Evolutionary conservation across 2,329 filamentous ascomycete species (phyloP), one percentile per base, ranked within the genome.

Genomic region (Drechslerella stenobrocha): DNA sequence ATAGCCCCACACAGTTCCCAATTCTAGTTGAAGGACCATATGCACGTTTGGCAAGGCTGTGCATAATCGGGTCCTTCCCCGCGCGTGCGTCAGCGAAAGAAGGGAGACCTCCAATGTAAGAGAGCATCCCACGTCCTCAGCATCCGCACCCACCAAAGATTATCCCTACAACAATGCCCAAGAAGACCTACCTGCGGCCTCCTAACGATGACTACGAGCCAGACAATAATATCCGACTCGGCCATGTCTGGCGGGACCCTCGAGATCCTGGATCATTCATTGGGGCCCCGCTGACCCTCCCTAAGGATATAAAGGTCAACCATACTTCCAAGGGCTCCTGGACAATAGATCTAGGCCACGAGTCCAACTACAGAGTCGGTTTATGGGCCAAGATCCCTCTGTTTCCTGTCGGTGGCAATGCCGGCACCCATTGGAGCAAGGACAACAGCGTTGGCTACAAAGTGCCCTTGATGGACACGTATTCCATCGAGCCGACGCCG

Each of bases 141-240:
- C n/a, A n/a, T n/a, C n/a, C n/a, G n/a, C n/a, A n/a, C n/a, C n/a
- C n/a, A n/a, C n/a, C n/a, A n/a, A n/a, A n/a, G n/a, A n/a, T n/a
- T n/a, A n/a, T n/a, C n/a, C n/a, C n/a, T n/a, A n/a, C n/a, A n/a
- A n/a, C n/a, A 9, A 51, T 51, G 47, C 5, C 47, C 2, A 51
- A 23, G 23, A 51, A 37, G 22, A 51, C 47, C 2, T 51, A 51
- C 15, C 18, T 51, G 7, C 47, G 47, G 3, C 47, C 47, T 37
- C 47, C 47, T 5, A 51, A 51, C 30, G 47, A 51, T 30, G 47
- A 51, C 47, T 51, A 51, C 23, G 47, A 26, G 8, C 47, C 47
- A 23, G 30, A 51, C 18, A 51, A 15, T 22, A 51, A 51, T 24
- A 51, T 51, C 18, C 18, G 20, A 2, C 28, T 51, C 1, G 47